Conservation (phyloP, 2,329 filamentous ascomycete species). For the Scytalidium sp. region DNA sequence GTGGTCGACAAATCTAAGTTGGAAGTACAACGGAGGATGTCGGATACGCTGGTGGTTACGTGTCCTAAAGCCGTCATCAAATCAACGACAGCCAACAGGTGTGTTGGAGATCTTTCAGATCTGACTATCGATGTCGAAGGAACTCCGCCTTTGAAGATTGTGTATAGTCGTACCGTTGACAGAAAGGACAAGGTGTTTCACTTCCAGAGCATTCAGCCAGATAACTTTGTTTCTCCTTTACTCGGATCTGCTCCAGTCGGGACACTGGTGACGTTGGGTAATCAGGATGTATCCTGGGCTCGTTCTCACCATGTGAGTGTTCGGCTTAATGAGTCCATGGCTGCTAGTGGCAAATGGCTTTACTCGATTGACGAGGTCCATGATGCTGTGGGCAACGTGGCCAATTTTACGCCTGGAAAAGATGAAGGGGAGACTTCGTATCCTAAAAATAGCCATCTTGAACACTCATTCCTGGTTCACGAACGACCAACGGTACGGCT, state of each 20-base stretch:
- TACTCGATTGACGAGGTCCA: constrained; percentile 91
- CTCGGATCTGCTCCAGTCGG: constrained; percentile 56
- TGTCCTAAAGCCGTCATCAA: constrained; percentile 80
- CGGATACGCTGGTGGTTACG: constrained; percentile 78
- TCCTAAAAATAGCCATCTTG: constrained; percentile 58
- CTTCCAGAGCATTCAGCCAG: constrained; percentile 90
- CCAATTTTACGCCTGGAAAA: constrained; percentile 64
- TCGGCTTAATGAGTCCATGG: constrained; percentile 86
- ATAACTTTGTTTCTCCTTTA: constrained; percentile 77
- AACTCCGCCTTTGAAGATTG: constrained; percentile 86
- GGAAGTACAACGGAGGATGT: constrained; percentile 74
- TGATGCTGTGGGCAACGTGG: constrained; percentile 84
- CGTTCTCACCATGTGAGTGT: constrained; percentile 72
- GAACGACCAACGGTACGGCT: constrained; percentile 77
- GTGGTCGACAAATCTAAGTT: constrained; percentile 93
- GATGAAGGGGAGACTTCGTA: constrained; percentile 67
- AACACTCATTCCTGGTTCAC: constrained; percentile 79
- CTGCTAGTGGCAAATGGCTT: constrained; percentile 74
- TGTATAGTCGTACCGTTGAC: constrained; percentile 87
- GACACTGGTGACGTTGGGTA: constrained; percentile 53
- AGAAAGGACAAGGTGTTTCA: constrained; percentile 79
- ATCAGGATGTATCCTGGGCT: constrained; percentile 78
- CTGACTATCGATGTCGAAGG: constrained; percentile 80
- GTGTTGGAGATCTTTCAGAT: constrained; percentile 84
- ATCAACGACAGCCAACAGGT: constrained; percentile 64